phyloP scores from a whole-genome alignment of 371 early-diverging fungal genomes.

The Mortierella sp. region DNA sequence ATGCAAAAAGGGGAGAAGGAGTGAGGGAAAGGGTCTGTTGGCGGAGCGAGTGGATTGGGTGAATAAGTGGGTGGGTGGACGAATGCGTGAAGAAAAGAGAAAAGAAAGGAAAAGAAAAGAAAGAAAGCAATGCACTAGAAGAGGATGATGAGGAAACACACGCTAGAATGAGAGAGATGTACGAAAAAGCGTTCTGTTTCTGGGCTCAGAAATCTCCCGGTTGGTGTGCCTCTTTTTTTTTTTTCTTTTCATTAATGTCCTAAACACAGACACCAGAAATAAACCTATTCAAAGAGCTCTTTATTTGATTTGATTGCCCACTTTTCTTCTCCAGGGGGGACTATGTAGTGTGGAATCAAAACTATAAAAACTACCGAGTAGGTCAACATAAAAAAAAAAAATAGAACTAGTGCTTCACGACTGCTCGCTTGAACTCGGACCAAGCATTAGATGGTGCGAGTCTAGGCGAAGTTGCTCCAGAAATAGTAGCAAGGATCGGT shows the following conservation, averaged over 20 bases:
- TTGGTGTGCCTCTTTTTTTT: background rate
- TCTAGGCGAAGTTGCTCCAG: conserved; percentile 48
- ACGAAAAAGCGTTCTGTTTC: background rate
- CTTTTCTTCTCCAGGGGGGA: background rate
- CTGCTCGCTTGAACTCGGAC: conserved; percentile 53
- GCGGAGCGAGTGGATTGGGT: background rate
- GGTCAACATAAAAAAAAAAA: background rate
- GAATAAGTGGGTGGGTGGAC: background rate
- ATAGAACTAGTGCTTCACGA: conserved; percentile 35
- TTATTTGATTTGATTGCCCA: background rate
- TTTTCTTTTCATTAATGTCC: too few species aligned
- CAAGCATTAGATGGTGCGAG: conserved; percentile 52
- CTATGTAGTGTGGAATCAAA: background rate
- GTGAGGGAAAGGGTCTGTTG: background rate
- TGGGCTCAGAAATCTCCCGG: background rate
- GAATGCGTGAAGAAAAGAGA: background rate
- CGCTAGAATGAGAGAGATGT: background rate
- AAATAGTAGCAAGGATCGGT: conserved; percentile 43
- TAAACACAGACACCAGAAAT: background rate
- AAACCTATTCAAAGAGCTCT: background rate
- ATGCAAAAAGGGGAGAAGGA: background rate
- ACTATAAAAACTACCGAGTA: background rate
- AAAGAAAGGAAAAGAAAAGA: background rate
- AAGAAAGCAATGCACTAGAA: background rate
- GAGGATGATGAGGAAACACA: background rate